Evolutionary conservation across 164 flowering plant genomes (phyloP).

Genomic region (Liquidambar formosana): DNA sequence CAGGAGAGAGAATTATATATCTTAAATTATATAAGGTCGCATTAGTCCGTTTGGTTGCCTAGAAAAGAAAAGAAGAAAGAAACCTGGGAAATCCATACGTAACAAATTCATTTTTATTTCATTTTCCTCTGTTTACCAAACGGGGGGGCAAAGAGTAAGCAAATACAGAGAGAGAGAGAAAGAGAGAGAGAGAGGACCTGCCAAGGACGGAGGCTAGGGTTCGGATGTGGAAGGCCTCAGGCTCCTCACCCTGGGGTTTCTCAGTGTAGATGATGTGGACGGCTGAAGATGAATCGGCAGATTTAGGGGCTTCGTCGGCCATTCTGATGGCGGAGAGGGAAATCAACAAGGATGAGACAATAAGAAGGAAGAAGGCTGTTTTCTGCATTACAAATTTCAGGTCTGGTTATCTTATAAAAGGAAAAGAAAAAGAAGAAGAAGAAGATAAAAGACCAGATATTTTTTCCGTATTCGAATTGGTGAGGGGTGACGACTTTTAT

Average conservation of each 20-base stretch:
- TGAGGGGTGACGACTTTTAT: too few species aligned
- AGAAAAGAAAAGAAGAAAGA: too few species aligned
- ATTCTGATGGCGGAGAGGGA: conserved; percentile 6
- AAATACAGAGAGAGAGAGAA: not conserved
- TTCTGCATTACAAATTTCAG: not conserved
- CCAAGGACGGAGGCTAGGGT: conserved; percentile 75
- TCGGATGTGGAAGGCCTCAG: conserved; percentile 55
- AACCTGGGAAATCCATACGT: too few species aligned
- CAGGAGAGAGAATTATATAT: not conserved
- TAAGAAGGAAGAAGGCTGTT: not conserved
- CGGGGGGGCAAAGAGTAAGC: not conserved
- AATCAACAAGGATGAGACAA: not conserved
- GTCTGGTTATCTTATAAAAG: too few species aligned
- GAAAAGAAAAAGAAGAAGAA: too few species aligned
- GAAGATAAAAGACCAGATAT: too few species aligned
- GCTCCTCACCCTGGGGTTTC: conserved; percentile 50
- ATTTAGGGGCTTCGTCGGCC: conserved; percentile 20
- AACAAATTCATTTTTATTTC: not conserved
- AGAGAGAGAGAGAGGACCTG: conserved; percentile 39
- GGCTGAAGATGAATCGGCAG: conserved; percentile 16
- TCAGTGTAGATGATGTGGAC: conserved; percentile 79
- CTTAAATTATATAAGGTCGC: too few species aligned
- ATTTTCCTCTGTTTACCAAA: not conserved
- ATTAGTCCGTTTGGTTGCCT: too few species aligned
- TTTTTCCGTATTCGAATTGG: too few species aligned